Conservation (phyloP, 768 basidiomycete species). For the Sutorius australiensis region DNA sequence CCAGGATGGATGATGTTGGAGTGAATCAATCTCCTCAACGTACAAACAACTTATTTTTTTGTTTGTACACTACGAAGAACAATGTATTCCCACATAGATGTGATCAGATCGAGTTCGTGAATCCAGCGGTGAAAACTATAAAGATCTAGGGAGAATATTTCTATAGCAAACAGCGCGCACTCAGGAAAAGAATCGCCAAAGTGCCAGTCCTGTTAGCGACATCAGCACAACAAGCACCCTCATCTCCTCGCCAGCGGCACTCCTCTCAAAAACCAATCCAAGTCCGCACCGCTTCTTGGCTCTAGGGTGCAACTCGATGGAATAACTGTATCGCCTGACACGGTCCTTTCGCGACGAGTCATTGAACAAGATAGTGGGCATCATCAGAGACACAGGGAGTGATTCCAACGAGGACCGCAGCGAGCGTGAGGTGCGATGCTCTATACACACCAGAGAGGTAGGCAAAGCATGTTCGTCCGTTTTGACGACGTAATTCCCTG, state of each 20-base stretch:
- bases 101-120: background rate
- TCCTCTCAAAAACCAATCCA: constrained; percentile 51
- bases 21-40: no score
- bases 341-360: constrained; percentile 29
- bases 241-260: constrained; percentile 66
- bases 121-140: background rate
- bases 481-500: constrained; percentile 55
- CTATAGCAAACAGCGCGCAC: background rate
- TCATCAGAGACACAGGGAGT: constrained; percentile 27
- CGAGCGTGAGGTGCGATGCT: constrained; percentile 36
- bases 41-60: constrained; percentile 22
- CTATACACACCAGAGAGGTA: constrained; percentile 45
- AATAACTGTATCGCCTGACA: constrained; percentile 23
- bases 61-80: constrained; percentile 14
- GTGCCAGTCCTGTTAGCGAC: constrained; percentile 28
- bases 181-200: constrained; percentile 33
- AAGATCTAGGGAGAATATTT: background rate
- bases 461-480: constrained; percentile 67
- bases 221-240: constrained; percentile 27
- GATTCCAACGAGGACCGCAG: constrained; percentile 29
- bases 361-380: constrained; percentile 9
- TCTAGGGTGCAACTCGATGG: constrained; percentile 31
- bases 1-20: constrained; percentile 21
- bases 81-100: no score
- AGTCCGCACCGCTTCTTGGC: constrained; percentile 39